Base-by-base conservation (phyloP, 441 rosid species). In the Adansonia gregorii region DNA sequence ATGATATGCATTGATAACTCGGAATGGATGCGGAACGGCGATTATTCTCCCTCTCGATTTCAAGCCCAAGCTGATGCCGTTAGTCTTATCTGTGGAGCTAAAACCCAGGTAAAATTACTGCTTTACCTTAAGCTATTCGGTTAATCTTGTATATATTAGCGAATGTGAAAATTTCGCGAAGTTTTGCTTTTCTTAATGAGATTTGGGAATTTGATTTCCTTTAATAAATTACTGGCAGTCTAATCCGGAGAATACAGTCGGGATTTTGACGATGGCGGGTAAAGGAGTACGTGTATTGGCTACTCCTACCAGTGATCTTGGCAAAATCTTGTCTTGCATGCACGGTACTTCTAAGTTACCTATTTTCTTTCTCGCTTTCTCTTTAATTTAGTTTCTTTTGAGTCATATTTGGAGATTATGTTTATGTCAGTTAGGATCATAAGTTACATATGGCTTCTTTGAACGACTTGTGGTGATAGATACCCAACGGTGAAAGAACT, bases 21-120 rank as follows among this genome's bases (percentile, higher is more conserved):
- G 1, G 98, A 94, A 76, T 94, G 98, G 99, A 95, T 94, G 99
- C 90, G 99, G 63, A 95, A 95, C 80, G 98, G 99, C 43, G 98
- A 96, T 78, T 96, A 96, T 81, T 63, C 91, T 64, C 98, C 97
- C 3, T 88, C 88, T 79, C 89, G 98, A 77, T 85, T 94, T 73
- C 94, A 88, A 79, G 97, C 99, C 24, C 99, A 94, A 66, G 88
- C 95, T 5, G 99, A 94, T 75, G 97, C 97, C 55, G 93, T 96
- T 58, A 91, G 89, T 85, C 93, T 96, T 61, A 92, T 96, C n/a
- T 87, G 93, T 24, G 98, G 98, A 14, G 97, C 98, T 35, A 96
- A 93, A 87, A 94, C 98, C 31, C 98, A 94, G 89, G 99, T 95
- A 49, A 45, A 51, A 46, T 39, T 2, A 4, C 1, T 35, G n/a